Evolutionary conservation across 1,284 basidiomycete genomes (phyloP), one percentile per base, ranked within the genome.

Genomic region (Malassezia nana): DNA sequence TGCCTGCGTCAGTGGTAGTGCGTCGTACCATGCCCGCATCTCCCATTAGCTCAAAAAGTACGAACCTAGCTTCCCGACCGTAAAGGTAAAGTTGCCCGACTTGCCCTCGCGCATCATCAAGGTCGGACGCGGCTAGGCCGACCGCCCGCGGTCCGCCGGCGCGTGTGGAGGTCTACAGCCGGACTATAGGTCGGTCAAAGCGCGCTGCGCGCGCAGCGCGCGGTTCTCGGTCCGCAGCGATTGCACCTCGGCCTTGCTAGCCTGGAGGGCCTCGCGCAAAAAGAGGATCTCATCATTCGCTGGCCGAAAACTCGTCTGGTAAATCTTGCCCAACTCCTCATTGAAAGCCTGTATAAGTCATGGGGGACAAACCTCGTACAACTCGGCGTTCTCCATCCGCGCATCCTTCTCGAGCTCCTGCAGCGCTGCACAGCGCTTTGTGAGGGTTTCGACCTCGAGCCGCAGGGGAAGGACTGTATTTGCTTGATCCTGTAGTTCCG

Each of bases 61-160:
- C 58, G 26, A 33, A 57, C 55, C 65, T 46, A 74, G 66, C 62
- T 74, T 74, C 50, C 71, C 71, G 28, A 74, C 68, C 31, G 71
- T 72, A 45, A 74, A 74, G 22, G 67, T 70, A 59, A 50, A 63
- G 29, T 42, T 46, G 32, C 48, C 56, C 25, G 25, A 30, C 42
- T n/a, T 31, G 24, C 35, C 50, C 26, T 18, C 24, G 38, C 29
- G 24, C 45, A 47, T 47, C 1, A n/a, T 30, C 26, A 38, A 18
- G 18, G 22, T 28, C 18, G 26, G 43, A 15, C 18, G n/a, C 24
- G 22, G 29, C 43, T 32, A 16, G n/a, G 16, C 9, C 30, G 46
- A 29, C 35, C 35, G 18, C 18, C 35, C 35, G 18, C 35, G 35
- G 35, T 18, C 35, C 35, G 35, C 15, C 35, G 4, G 20, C 35